A percentile compares a stretch with the other conserved stretches of the same genome.
Conservation (phyloP, 2,329 filamentous ascomycete genomes). For the Ceratocystis colombiana region DNA sequence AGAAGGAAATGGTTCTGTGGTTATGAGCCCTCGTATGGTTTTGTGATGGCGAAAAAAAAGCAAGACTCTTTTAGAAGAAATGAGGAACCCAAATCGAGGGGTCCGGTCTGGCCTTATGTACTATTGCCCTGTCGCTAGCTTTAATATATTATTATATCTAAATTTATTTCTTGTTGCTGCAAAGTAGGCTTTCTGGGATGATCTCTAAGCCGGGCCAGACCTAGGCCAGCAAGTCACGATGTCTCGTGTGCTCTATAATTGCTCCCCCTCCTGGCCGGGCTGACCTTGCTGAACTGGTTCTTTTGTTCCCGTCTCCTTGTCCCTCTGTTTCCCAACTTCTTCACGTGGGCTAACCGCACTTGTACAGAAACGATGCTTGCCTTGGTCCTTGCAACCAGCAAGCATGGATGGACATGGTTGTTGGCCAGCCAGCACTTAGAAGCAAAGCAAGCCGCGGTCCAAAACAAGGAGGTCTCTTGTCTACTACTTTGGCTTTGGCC, state of each 20-base stretch:
- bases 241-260: not conserved
- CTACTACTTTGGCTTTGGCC: not conserved
- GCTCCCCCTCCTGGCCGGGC: not conserved
- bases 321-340: not conserved
- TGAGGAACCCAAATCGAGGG: not conserved
- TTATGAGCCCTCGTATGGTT: not conserved
- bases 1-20: not conserved
- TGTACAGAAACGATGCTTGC: not conserved
- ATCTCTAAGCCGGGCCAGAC: constrained; percentile 14
- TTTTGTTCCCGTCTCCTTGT: constrained; percentile 2
- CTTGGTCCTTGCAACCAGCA: constrained; percentile 1
- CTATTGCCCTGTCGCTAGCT: not conserved
- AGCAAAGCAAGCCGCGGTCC: not conserved
- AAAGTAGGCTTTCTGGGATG: not conserved
- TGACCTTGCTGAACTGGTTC: not conserved
- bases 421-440: not conserved
- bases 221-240: constrained; percentile 16
- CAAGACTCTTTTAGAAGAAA: constrained; percentile 9
- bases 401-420: not conserved
- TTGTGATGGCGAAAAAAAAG: not conserved
- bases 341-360: not conserved
- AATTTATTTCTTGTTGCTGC: not conserved
- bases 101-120: not conserved
- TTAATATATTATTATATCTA: constrained; percentile 6
- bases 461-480: not conserved